Evolutionary conservation across 2,329 filamentous ascomycete species (phyloP).

Genomic region (Podosphaera fusca): DNA sequence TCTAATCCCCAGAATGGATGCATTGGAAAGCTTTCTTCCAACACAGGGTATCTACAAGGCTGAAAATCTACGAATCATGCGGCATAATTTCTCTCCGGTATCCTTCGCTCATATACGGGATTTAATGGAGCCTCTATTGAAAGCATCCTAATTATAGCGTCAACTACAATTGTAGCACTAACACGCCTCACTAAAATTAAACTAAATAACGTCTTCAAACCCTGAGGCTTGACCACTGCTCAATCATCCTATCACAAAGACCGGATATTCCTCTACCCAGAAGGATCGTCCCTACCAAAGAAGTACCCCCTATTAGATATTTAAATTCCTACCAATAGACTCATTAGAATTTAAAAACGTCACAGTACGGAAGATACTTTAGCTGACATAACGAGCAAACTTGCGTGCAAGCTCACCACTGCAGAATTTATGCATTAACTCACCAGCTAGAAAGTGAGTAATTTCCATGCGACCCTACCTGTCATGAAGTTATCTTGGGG

Average conservation of each 20-base stretch:
- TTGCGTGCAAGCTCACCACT: neutral
- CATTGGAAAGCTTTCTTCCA: no score
- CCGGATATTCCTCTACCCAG: neutral
- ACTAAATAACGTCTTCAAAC: neutral
- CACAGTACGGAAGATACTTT: neutral
- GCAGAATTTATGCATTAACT: neutral
- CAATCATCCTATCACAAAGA: neutral
- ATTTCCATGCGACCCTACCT: neutral
- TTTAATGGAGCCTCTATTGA: neutral
- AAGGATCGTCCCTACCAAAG: neutral
- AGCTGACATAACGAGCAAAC: no score
- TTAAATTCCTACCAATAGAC: neutral
- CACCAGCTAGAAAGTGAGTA: neutral
- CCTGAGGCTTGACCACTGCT: neutral
- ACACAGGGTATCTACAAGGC: no score
- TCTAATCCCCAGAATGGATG: no score
- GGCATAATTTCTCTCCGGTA: neutral
- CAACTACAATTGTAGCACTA: neutral
- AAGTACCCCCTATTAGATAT: neutral
- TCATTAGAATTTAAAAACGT: neutral
- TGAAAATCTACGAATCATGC: no score
- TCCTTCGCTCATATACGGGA: neutral
- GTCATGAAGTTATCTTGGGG: no score
- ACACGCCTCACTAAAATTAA: neutral
- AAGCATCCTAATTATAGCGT: neutral